A percentile compares a stretch with the other conserved stretches of the same genome.
Evolutionary conservation across 441 rosid species (phyloP).

Genomic region (Croton setiger): DNA sequence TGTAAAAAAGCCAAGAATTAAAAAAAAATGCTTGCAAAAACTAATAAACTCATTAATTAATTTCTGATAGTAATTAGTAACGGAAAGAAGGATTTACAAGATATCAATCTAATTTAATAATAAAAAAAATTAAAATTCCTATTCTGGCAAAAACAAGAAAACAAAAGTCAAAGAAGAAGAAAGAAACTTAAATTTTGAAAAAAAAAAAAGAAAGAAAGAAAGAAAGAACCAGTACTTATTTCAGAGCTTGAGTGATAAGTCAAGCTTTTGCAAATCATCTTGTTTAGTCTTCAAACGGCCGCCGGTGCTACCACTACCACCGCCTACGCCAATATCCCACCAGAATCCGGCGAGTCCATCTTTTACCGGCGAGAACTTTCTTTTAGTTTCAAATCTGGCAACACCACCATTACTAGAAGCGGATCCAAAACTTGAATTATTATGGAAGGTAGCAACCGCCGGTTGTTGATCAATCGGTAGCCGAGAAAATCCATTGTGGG

Average conservation of each 20-base stretch:
- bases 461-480: conserved; percentile 44
- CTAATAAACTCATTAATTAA: not conserved
- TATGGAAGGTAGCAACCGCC: conserved; percentile 29
- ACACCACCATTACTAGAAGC: conserved; percentile 25
- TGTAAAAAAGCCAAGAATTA: too few species aligned
- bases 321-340: conserved; percentile 34
- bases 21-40: too few species aligned
- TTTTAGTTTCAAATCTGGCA: conserved; percentile 35
- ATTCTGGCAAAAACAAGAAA: not conserved
- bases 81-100: conserved; percentile 8
- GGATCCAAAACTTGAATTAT: conserved; percentile 13
- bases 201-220: not conserved
- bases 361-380: conserved; percentile 28
- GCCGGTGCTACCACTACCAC: conserved; percentile 18
- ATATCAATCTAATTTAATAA: not conserved
- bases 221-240: conserved; percentile 14
- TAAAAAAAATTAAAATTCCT: not conserved
- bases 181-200: not conserved
- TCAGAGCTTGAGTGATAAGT: conserved; percentile 87
- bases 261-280: conserved; percentile 69
- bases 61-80: not conserved
- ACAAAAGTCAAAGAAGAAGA: not conserved
- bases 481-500: conserved; percentile 37
- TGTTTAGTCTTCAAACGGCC: conserved; percentile 41
- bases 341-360: conserved; percentile 33